Evolutionary conservation across 345 rosid genomes (phyloP), one percentile per base, ranked within the genome.

Genomic region (Dipteronia sinensis): DNA sequence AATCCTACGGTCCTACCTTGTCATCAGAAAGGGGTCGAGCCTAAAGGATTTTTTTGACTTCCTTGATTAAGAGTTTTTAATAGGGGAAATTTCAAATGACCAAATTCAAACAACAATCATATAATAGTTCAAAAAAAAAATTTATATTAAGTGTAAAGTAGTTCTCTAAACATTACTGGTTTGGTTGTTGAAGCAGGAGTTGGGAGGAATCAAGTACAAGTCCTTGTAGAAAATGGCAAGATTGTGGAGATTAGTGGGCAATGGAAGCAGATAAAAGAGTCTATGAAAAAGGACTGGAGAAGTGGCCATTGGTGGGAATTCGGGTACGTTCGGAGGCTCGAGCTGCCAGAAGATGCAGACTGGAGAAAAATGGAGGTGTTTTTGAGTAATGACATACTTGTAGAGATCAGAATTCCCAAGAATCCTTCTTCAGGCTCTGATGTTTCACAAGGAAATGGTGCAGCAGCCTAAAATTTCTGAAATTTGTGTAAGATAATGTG

Each of bases 321-420:
- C 74, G 98, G 98, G 22, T 92, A 71, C 34, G 95, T 90, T 8
- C 86, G 98, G 78, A 90, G 92, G 87, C 89, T 95, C 63, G 98
- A 93, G 90, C 87, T 95, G 29, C 97, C 94, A 1, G 85, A 86
- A 72, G 97, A 95, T 78, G 94, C 87, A 49, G 95, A 92, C n/a
- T 77, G 86, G 86, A 87, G 67, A 64, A 86, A 82, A 78, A 70
- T 82, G 0, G 95, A 91, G 70, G 90, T 87, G 56, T 76, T 68
- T 69, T 12, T 92, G 67, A 85, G 74, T 2, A 87, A 75, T 72
- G 88, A 86, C 13, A 38, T 72, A 13, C 16, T 86, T 74, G 75
- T 95, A 68, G 97, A 95, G 82, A 76, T 93, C 38, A 88, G 85
- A 82, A 85, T 93, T 70, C 93, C 95, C 4, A 94, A 78, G 83